Base-by-base conservation (phyloP, 2,329 filamentous ascomycete genomes). In the Monascus ruber region DNA sequence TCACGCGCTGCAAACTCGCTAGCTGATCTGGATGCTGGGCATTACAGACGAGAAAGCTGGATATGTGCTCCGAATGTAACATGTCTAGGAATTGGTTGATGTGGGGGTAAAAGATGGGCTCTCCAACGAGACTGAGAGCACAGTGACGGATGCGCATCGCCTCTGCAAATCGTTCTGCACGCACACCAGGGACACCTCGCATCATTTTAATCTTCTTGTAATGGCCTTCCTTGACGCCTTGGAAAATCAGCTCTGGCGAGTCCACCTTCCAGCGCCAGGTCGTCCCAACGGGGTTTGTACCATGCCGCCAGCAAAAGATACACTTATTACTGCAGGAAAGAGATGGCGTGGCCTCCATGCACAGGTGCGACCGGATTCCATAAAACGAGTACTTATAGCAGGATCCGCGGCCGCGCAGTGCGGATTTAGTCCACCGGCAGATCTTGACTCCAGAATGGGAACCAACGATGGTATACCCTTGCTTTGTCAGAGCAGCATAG, bases 311-410 rank as follows among this genome's bases (percentile, higher is more conserved):
- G 72, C 89, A 98, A 63, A 96, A 98, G 48, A 98, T 86, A 62
- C 91, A 96, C 62, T 98, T 96, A 69, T 96, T 96, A 46, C 83
- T 91, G 71, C 89, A 98, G 6, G 86, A 94, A 4, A 98, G 76
- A 0, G 88, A 94, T 0, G 89, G 89, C 0, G 89, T 96, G 2
- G 89, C 89, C 65, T 98, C 89, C 91, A 98, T 98, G 64, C 89
- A 98, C 45, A 94, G 82, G 57, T 98, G 91, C 0, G 88, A 95
- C 47, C 83, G 78, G 61, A 98, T 98, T 36, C 89, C 89, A 62
- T 98, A 98, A 62, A 98, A 94, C 0, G 85, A 94, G 63, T 79
- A 95, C 58, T 98, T 96, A 73, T 98, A 98, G 69, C 89, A 98
- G 24, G 85, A 94, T 4, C 89, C 91, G 32, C 89, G 81, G 8